Conservation (phyloP, 2,329 filamentous ascomycete species). For the Cladosporium oxysporum region DNA sequence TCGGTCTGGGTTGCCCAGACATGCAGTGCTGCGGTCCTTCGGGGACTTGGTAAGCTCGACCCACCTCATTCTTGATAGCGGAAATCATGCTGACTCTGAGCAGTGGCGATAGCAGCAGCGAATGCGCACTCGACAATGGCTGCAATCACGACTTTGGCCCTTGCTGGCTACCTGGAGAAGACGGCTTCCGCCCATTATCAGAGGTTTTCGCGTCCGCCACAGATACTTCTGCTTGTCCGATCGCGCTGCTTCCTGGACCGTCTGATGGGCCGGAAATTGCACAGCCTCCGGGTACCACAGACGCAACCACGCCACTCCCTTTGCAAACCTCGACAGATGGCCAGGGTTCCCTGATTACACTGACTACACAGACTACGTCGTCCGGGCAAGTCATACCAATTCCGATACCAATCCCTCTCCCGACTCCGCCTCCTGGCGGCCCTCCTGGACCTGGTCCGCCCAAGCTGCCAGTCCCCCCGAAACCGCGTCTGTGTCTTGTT, state of each 20-base stretch:
- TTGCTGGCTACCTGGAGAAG: background rate
- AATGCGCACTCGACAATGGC: background rate
- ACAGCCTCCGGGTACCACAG: background rate
- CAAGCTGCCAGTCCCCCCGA: background rate
- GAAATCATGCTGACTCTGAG: background rate
- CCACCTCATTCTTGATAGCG: no score
- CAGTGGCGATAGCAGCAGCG: background rate
- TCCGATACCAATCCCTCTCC: background rate
- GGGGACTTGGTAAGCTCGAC: background rate
- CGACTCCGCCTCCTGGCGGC: background rate
- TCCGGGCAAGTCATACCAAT: background rate
- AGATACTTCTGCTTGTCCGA: background rate
- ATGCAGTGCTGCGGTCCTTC: slow-evolving; percentile 6
- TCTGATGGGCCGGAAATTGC: slow-evolving; percentile 5
- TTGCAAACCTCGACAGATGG: no score
- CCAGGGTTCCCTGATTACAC: no score
- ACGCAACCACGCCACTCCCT: background rate
- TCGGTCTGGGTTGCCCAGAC: background rate
- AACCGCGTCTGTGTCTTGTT: background rate
- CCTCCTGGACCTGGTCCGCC: background rate
- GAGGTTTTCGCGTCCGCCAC: background rate
- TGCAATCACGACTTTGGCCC: background rate
- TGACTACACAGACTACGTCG: background rate
- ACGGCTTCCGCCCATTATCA: slow-evolving; percentile 4
- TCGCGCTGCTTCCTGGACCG: background rate